These are phyloP conservation scores for Salvia splendens DNA, from an alignment of 257 asterid genomes.

Conservation along the genomic window DNA sequence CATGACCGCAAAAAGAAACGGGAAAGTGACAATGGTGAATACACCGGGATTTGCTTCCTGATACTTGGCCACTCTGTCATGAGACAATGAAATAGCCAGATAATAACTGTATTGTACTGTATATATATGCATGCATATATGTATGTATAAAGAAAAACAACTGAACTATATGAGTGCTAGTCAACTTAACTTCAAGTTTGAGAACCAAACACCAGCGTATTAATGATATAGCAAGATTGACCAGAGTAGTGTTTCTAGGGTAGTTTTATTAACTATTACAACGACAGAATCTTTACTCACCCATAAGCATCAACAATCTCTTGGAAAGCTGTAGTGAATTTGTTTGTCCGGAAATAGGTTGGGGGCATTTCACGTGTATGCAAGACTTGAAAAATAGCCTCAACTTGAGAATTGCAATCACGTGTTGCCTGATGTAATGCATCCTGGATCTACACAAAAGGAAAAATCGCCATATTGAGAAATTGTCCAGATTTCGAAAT, in stretches of 20 bases:
- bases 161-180: neutral
- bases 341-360: slow-evolving; percentile 87
- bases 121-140: neutral
- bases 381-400: slow-evolving; percentile 86
- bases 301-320: slow-evolving; percentile 98
- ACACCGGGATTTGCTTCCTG: slow-evolving; percentile 99
- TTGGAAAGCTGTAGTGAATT: slow-evolving; percentile 85
- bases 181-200: slow-evolving; percentile 21
- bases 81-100: slow-evolving; percentile 36
- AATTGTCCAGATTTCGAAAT: neutral
- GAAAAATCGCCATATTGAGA: neutral
- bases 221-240: slow-evolving; percentile 5
- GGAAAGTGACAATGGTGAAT: slow-evolving; percentile 93
- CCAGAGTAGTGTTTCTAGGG: slow-evolving; percentile 10
- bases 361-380: slow-evolving; percentile 94
- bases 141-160: slow-evolving; percentile 1
- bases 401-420: slow-evolving; percentile 91
- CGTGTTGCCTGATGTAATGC: slow-evolving; percentile 72
- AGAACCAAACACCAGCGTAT: slow-evolving; percentile 7
- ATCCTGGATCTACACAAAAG: slow-evolving; percentile 69
- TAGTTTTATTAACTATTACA: slow-evolving; percentile 21
- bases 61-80: slow-evolving; percentile 92
- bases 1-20: slow-evolving; percentile 98
- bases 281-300: slow-evolving; percentile 47
- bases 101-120: slow-evolving; percentile 9